phyloP scores from a whole-genome alignment of 139 green algal species.

The Chlorella sp. region DNA sequence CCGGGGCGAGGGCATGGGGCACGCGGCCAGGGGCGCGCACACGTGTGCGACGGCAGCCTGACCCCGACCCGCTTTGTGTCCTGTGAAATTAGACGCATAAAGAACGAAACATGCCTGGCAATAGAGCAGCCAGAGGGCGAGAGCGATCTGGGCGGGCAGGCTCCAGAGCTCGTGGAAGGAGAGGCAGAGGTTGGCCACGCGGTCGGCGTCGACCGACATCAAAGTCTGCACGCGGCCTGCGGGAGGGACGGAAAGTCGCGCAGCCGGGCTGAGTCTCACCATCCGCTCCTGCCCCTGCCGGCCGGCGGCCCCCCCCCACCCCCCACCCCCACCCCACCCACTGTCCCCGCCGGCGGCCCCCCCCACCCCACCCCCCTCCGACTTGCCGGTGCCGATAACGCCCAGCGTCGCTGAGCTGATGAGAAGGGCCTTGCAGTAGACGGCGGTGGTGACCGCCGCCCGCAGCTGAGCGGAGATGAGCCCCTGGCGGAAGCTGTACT shows the following conservation, averaged over 20 bases:
- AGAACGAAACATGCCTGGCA: constrained; percentile 70
- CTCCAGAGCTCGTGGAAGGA: constrained; percentile 85
- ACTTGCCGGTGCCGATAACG: constrained; percentile 2
- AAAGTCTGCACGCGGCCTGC: constrained; percentile 49
- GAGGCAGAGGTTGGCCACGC: constrained; percentile 69
- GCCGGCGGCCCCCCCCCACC: background rate
- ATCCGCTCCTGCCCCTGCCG: background rate
- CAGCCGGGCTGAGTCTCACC: background rate
- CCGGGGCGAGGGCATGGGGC: background rate
- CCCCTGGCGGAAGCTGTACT: constrained; percentile 73
- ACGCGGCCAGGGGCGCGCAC: too few species aligned
- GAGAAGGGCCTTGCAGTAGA: constrained; percentile 72
- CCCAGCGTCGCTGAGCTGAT: constrained; percentile 30
- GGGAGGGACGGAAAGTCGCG: background rate
- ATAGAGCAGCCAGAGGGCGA: constrained; percentile 87
- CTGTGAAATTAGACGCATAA: too few species aligned
- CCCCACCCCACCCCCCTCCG: constrained; percentile 17
- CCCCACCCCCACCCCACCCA: constrained; percentile 17
- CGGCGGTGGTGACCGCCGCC: constrained; percentile 53
- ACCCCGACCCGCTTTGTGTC: background rate
- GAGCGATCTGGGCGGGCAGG: constrained; percentile 78
- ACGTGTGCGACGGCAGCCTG: background rate
- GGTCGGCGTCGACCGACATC: constrained; percentile 76
- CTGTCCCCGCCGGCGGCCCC: background rate
- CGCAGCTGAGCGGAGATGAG: constrained; percentile 59